Evolutionary conservation across 352 stramenopile genomes (phyloP).

Genomic region (Globisporangium cederbergense): DNA sequence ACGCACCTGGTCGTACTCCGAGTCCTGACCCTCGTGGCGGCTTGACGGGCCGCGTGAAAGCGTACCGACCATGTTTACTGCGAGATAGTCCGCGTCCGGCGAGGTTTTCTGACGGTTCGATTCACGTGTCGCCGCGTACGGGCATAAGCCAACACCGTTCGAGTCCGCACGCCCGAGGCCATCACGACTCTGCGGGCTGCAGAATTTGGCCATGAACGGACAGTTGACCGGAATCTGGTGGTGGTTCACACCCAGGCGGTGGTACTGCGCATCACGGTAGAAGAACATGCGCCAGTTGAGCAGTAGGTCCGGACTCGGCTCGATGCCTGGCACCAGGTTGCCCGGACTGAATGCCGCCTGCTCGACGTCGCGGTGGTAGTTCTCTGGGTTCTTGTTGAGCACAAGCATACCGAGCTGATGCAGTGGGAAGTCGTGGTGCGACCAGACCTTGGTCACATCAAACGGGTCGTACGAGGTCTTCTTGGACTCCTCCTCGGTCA

Average conservation of each 20-base stretch:
- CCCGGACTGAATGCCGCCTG: constrained; percentile 88
- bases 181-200: constrained; percentile 12
- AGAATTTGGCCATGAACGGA: constrained; percentile 43
- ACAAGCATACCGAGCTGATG: constrained; percentile 85
- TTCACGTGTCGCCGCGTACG: neutral
- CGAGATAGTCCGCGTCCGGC: constrained; percentile 19
- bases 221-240: constrained; percentile 87
- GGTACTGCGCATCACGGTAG: constrained; percentile 85
- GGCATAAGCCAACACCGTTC: constrained; percentile 22
- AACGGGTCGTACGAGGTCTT: constrained; percentile 84
- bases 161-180: constrained; percentile 22
- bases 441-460: constrained; percentile 92
- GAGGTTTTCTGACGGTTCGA: constrained; percentile 21
- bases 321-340: constrained; percentile 88
- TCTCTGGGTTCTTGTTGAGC: constrained; percentile 89
- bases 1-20: constrained; percentile 1
- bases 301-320: constrained; percentile 85
- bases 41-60: constrained; percentile 23
- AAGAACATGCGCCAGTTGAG: constrained; percentile 85
- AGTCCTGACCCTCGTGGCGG: constrained; percentile 3
- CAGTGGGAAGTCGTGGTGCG: constrained; percentile 82
- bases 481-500: constrained; percentile 73
- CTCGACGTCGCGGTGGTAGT: constrained; percentile 92
- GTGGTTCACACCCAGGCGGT: constrained; percentile 87
- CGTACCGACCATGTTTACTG: constrained; percentile 18